A percentile compares a stretch with the other conserved stretches of the same genome.
These are phyloP conservation scores for Fereydounia khargensis DNA, from an alignment of 1,284 basidiomycete species.

Conservation along the genomic window DNA sequence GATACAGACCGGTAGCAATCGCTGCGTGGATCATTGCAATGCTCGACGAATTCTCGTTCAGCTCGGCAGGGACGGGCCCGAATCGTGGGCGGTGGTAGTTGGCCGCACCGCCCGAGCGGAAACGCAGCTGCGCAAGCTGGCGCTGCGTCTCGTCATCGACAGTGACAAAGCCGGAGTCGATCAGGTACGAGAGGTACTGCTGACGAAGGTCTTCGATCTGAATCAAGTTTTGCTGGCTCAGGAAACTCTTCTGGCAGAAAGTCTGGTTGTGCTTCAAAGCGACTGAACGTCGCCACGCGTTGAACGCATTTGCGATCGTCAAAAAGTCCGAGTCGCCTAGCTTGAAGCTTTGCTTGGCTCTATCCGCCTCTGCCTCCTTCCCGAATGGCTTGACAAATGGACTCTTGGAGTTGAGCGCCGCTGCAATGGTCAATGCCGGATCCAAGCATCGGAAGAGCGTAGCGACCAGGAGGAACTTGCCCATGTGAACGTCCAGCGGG, in stretches of 20 bases:
- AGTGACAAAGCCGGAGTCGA: slow-evolving; percentile 82
- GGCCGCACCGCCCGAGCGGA: slow-evolving; percentile 25
- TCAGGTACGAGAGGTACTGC: slow-evolving; percentile 75
- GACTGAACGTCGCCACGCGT: slow-evolving; percentile 79
- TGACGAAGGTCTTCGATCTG: slow-evolving; percentile 96
- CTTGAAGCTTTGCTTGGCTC: slow-evolving; percentile 78
- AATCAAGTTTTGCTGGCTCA: slow-evolving; percentile 86
- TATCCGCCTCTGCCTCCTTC: slow-evolving; percentile 79
- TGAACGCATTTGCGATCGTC: slow-evolving; percentile 86
- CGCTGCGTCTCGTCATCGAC: slow-evolving; percentile 69
- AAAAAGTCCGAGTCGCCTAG: slow-evolving; percentile 92
- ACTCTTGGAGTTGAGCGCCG: slow-evolving; percentile 86
- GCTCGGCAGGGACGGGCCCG: slow-evolving; percentile 67
- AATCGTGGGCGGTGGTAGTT: slow-evolving; percentile 69
- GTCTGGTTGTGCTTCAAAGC: slow-evolving; percentile 62
- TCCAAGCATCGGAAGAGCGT: slow-evolving; percentile 86
- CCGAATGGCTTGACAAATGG: slow-evolving; percentile 85
- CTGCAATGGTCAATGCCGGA: slow-evolving; percentile 88
- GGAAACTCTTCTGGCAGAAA: slow-evolving; percentile 79
- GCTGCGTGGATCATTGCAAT: slow-evolving; percentile 74
- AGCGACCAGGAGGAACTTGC: slow-evolving; percentile 86
- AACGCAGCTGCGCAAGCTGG: slow-evolving; percentile 68
- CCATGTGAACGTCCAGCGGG: slow-evolving; percentile 93
- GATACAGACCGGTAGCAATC: slow-evolving; percentile 82
- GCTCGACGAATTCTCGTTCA: slow-evolving; percentile 69